Conservation (phyloP, 2,329 filamentous ascomycete genomes). For the Xylariaceae sp. region DNA sequence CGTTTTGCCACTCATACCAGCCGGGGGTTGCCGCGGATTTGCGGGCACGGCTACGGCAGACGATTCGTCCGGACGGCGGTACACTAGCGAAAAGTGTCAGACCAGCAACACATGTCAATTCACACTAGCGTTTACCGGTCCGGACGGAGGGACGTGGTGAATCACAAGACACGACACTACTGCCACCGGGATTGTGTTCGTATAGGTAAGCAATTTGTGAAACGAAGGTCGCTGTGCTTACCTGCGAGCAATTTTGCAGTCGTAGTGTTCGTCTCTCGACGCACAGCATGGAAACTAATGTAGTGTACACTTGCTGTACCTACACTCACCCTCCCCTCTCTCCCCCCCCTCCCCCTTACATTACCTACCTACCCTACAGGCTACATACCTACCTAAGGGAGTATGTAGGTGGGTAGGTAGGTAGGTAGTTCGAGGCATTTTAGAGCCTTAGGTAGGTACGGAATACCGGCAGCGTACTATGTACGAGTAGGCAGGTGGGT, state of each 20-base stretch:
- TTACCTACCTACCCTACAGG: neutral
- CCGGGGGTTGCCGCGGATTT: neutral
- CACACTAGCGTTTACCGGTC: neutral
- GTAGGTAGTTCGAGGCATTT: neutral
- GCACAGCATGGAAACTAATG: neutral
- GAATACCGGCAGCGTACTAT: too few relatives aligned
- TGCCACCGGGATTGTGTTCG: too few relatives aligned
- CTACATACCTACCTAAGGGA: neutral
- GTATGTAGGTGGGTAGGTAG: neutral
- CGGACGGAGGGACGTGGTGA: neutral
- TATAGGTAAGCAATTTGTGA: neutral
- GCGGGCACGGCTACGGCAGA: neutral
- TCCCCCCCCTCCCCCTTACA: neutral
- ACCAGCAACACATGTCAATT: slow-evolving; percentile 17
- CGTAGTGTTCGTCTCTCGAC: neutral
- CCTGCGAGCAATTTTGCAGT: neutral
- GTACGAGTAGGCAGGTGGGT: too few relatives aligned
- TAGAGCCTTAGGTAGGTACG: too few relatives aligned
- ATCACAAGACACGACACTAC: neutral
- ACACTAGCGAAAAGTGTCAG: neutral
- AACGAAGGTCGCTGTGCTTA: neutral
- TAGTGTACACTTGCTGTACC: neutral
- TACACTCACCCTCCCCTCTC: neutral
- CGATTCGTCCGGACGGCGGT: neutral
- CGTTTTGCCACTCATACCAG: neutral